Evolutionary conservation across 371 early-diverging fungal species (phyloP).

Genomic region (Apophysomyces elegans): DNA sequence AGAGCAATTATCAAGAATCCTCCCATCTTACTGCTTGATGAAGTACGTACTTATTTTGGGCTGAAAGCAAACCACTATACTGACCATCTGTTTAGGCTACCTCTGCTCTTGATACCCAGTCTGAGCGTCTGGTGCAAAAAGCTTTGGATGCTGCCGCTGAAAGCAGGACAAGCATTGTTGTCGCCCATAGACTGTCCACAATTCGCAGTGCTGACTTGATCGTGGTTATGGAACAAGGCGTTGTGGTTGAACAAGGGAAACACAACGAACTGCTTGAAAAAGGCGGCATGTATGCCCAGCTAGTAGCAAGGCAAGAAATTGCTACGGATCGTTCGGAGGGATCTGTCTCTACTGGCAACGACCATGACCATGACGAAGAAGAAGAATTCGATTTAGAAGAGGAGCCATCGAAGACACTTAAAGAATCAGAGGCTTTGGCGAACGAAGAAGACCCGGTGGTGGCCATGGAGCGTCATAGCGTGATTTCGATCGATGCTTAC

Average conservation of each 20-base stretch:
- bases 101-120: constrained; percentile 75
- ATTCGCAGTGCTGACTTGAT: constrained; percentile 80
- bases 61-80: constrained; percentile 35
- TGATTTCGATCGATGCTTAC: constrained; percentile 34
- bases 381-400: not conserved
- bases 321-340: constrained; percentile 23
- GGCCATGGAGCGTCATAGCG: not conserved
- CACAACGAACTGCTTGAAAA: constrained; percentile 60
- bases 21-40: constrained; percentile 37
- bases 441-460: not conserved
- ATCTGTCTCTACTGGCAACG: not conserved
- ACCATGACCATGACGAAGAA: constrained; percentile 13
- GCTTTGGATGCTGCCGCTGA: constrained; percentile 76
- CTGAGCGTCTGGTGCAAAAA: constrained; percentile 80
- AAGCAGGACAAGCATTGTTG: constrained; percentile 84
- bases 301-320: constrained; percentile 59
- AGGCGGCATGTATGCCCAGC: constrained; percentile 52
- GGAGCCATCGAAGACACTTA: not conserved
- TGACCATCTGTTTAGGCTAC: constrained; percentile 63
- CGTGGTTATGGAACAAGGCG: constrained; percentile 72
- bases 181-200: constrained; percentile 87
- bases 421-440: not conserved
- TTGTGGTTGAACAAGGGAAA: constrained; percentile 70
- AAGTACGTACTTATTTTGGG: constrained; percentile 18
- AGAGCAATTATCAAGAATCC: constrained; percentile 40